Evolutionary conservation across 352 stramenopile species (phyloP), one percentile per base, ranked within the genome.

Genomic region (Globisporangium paddicum): DNA sequence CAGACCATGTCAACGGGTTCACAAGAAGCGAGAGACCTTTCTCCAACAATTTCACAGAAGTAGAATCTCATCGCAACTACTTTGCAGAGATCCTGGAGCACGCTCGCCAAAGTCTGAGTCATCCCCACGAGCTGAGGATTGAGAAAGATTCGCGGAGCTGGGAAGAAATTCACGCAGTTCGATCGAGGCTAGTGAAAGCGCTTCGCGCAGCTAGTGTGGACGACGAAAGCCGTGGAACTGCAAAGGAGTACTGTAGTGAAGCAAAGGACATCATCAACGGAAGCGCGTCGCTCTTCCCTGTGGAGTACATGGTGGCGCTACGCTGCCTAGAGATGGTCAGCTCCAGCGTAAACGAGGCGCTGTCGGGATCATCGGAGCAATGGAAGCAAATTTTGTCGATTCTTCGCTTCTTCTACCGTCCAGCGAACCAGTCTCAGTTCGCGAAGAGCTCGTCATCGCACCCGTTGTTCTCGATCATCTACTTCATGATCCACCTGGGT

Each of bases 321-420:
- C 48, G 45, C 6, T 83, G 66, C 64, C 66, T 78, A 4, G 69
- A 76, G 58, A 64, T 82, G 1, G 52, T 82, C 7, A 60, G 69
- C 38, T 42, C 47, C n/a, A 68, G 52, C 1, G 58, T 58, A 34
- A 53, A 82, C 14, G 60, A 79, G 6, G 23, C 77, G 23, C 55
- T 64, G 9, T 58, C 66, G 30, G 59, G 52, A 26, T 67, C 76
- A 26, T 69, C 76, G 16, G 50, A 68, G 13, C 67, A 69, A 7
- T 79, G 63, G 42, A 56, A 76, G 1, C 55, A 73, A 28, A 23
- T 82, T 11, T 21, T 81, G 18, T 63, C 74, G 18, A 86, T 75
- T 67, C 63, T 94, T 32, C 63, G 67, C 2, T 81, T 90, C 59
- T 89, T 91, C 47, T 91, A 89, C 54, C 77, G 85, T 18, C 71